Conservation (phyloP, 2,329 filamentous ascomycete genomes). For the Microcera coccophila region DNA sequence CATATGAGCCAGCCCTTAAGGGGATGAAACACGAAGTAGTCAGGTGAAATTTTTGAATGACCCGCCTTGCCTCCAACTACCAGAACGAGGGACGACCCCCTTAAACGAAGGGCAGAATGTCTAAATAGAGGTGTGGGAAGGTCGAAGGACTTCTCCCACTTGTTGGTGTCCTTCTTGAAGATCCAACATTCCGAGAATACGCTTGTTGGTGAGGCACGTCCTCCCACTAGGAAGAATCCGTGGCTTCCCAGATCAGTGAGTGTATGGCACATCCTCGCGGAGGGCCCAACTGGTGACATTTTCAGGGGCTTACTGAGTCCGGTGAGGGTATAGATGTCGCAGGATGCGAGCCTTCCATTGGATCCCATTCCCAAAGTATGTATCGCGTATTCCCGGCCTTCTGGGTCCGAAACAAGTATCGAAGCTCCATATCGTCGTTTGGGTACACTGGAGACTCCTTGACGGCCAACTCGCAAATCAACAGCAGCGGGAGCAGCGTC, state of each 20-base stretch:
- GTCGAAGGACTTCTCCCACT: conserved; percentile 62
- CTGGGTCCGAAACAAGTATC: conserved; percentile 37
- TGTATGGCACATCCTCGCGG: conserved; percentile 67
- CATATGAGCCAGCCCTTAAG: conserved; percentile 47
- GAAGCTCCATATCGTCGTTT: conserved; percentile 59
- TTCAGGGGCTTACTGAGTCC: conserved; percentile 17
- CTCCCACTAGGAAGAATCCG: conserved; percentile 67
- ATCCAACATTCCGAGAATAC: conserved; percentile 74
- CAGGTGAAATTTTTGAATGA: conserved; percentile 44
- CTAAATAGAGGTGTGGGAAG: conserved; percentile 72
- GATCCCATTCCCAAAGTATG: conserved; percentile 44
- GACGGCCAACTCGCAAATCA: conserved; percentile 10
- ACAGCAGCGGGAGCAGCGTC: not conserved
- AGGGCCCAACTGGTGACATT: conserved; percentile 30
- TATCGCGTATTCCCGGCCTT: conserved; percentile 43
- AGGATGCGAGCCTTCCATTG: conserved; percentile 45
- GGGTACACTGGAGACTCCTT: conserved; percentile 13
- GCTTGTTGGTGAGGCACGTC: conserved; percentile 69
- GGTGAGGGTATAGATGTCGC: conserved; percentile 44
- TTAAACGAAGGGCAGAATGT: conserved; percentile 60
- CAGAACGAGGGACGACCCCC: conserved; percentile 49
- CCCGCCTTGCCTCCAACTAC: conserved; percentile 60
- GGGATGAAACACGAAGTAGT: conserved; percentile 52
- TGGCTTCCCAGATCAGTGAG: conserved; percentile 60
- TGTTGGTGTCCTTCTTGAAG: conserved; percentile 47